Percentiles rank a stretch among this genome's conserved stretches.
Evolutionary conservation across 768 basidiomycete genomes (phyloP).

Genomic region (Cyclocybe cylindracea): DNA sequence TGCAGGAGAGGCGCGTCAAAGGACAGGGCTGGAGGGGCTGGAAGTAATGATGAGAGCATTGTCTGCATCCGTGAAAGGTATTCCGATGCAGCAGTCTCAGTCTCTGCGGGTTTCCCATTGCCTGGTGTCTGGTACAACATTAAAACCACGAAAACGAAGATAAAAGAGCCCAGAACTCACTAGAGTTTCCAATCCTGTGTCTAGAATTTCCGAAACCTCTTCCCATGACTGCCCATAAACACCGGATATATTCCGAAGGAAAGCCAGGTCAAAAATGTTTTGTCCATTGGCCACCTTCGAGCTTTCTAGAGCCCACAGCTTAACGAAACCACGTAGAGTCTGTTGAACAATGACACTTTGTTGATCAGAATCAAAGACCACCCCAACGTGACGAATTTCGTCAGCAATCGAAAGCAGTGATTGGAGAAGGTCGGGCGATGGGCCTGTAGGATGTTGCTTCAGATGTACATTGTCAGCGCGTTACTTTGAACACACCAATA

Average conservation of each 20-base stretch:
- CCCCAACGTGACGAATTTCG: conserved; percentile 56
- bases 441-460: conserved; percentile 29
- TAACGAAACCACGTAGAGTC: conserved; percentile 41
- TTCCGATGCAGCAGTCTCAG: conserved; percentile 31
- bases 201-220: conserved; percentile 14
- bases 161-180: conserved; percentile 10
- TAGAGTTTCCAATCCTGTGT: conserved; percentile 11
- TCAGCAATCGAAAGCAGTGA: conserved; percentile 56
- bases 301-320: conserved; percentile 30
- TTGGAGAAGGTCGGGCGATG: conserved; percentile 56
- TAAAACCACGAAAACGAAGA: background rate
- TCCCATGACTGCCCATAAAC: conserved; percentile 33
- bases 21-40: conserved; percentile 23
- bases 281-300: conserved; percentile 21
- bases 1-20: conserved; percentile 39
- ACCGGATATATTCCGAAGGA: conserved; percentile 45
- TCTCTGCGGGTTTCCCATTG: conserved; percentile 22
- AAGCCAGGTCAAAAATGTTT: conserved; percentile 45
- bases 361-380: conserved; percentile 37
- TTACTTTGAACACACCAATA: conserved; percentile 22
- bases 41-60: conserved; percentile 60
- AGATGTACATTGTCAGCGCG: too few species aligned
- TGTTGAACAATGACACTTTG: conserved; percentile 36
- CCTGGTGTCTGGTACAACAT: conserved; percentile 12
- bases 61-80: conserved; percentile 60